Percentiles rank a stretch among this genome's conserved stretches.
Conservation (phyloP, 495 filamentous ascomycete species). For the Oidiodendron maius region DNA sequence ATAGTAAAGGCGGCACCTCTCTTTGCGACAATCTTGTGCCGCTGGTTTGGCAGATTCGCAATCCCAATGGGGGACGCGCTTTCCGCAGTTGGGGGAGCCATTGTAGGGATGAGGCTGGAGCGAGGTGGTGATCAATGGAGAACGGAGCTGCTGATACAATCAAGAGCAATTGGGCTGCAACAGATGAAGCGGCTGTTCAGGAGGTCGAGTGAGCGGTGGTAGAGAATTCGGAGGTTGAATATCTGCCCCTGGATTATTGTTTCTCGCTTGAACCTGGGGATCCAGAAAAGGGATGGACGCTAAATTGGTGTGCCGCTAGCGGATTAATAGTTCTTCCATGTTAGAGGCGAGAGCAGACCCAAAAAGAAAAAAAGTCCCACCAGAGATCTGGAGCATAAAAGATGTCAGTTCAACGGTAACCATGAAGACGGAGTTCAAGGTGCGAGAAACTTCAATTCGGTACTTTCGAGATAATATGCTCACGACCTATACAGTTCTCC, state of each 20-base stretch:
- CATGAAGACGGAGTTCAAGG: conserved; percentile 97
- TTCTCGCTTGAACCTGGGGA: neutral
- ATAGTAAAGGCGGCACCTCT: conserved; percentile 98
- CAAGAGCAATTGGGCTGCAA: too few species aligned
- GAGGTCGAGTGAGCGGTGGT: neutral
- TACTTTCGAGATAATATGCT: neutral
- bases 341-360: neutral
- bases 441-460: conserved; percentile 23
- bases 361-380: conserved; percentile 10
- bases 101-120: conserved; percentile 46
- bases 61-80: conserved; percentile 95
- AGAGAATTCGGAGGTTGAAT: neutral
- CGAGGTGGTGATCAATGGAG: neutral
- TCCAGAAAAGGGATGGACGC: neutral
- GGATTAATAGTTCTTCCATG: neutral
- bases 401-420: conserved; percentile 29
- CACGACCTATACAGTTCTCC: conserved; percentile 59
- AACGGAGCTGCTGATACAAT: too few species aligned
- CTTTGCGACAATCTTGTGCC: conserved; percentile 99
- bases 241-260: neutral
- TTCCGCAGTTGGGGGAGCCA: conserved; percentile 73
- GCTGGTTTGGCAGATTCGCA: conserved; percentile 90
- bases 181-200: too few species aligned
- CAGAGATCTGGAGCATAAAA: neutral
- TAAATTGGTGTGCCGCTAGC: neutral